phyloP scores from a whole-genome alignment of 1,139 yeast genomes.

The Magnusiomyces suaveolens region DNA sequence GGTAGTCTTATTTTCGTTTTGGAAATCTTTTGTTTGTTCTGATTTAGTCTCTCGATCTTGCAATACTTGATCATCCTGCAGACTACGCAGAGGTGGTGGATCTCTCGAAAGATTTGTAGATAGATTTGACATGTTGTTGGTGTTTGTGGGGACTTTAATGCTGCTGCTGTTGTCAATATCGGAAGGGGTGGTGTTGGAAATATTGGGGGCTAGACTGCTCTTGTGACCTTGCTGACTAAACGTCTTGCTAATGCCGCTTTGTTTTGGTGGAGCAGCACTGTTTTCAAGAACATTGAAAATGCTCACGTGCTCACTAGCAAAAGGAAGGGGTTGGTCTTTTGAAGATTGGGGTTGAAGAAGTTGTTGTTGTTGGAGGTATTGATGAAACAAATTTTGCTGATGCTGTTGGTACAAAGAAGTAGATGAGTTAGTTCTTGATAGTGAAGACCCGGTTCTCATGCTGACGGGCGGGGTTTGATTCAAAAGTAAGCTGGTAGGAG shows the following conservation, averaged over 20 bases:
- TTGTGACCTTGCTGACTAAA: not conserved
- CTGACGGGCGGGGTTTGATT: constrained; percentile 12
- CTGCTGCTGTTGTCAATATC: not conserved
- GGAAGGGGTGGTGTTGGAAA: not conserved
- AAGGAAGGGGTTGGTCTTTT: not conserved
- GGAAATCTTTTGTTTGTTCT: too few relatives aligned
- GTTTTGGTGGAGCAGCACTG: not conserved
- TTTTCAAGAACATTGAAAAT: not conserved
- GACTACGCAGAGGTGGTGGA: constrained; percentile 1
- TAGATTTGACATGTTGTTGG: not conserved
- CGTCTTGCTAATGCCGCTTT: not conserved
- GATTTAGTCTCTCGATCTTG: not conserved
- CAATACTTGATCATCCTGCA: not conserved
- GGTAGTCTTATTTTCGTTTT: too few relatives aligned
- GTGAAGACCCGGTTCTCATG: not conserved
- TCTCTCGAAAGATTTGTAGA: constrained; percentile 1
- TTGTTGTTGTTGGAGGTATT: not conserved
- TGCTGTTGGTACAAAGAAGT: constrained; percentile 3
- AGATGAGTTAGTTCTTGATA: not conserved
- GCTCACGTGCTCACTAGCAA: not conserved
- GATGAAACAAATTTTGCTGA: not conserved
- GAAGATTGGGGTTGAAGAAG: not conserved
- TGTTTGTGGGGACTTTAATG: not conserved
- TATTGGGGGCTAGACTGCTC: not conserved
- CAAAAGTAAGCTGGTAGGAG: constrained; percentile 13